Evolutionary conservation across 139 green algal species (phyloP).

Genomic region (Coccomyxa sp.): DNA sequence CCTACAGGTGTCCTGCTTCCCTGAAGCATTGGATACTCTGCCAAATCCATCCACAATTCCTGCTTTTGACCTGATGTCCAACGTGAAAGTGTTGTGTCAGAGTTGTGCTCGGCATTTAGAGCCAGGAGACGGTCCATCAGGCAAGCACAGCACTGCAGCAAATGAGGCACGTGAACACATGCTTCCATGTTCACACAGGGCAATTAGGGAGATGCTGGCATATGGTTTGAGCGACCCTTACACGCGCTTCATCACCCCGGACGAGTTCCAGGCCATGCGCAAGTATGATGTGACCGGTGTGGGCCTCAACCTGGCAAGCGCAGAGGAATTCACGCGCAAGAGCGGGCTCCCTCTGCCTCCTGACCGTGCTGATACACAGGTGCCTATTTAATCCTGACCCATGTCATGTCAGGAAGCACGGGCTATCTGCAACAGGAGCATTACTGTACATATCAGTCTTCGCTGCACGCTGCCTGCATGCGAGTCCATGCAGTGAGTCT

Average conservation of each 20-base stretch:
- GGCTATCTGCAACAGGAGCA: neutral
- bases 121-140: neutral
- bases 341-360: slow-evolving; percentile 27
- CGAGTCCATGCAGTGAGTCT: no score
- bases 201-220: slow-evolving; percentile 18
- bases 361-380: neutral
- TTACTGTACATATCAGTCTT: neutral
- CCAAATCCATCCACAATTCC: neutral
- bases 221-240: slow-evolving; percentile 71
- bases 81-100: neutral
- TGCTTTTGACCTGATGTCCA: neutral
- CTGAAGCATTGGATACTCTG: neutral
- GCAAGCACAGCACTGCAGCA: neutral
- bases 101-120: neutral
- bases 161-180: neutral
- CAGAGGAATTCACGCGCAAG: slow-evolving; percentile 66
- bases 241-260: slow-evolving; percentile 77
- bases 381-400: neutral
- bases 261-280: slow-evolving; percentile 78
- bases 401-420: no score
- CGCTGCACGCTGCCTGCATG: neutral
- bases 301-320: slow-evolving; percentile 88
- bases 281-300: slow-evolving; percentile 96
- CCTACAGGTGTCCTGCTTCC: slow-evolving; percentile 16
- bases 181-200: neutral